Base-by-base conservation (phyloP, 2,329 filamentous ascomycete genomes). In the Rhinocladiella mackenziei region DNA sequence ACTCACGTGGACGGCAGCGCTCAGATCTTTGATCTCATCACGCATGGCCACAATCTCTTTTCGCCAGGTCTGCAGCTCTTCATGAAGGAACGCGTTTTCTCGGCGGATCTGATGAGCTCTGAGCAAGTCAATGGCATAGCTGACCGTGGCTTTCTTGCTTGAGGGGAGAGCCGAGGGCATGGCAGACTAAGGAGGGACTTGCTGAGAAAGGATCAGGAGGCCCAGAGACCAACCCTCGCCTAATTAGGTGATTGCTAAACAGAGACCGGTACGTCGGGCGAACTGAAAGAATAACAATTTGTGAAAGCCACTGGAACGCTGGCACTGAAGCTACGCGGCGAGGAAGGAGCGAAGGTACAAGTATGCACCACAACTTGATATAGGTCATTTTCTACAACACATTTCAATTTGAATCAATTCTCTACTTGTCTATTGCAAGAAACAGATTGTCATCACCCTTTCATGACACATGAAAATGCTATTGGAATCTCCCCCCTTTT, bases 381-480 rank as follows among this genome's bases (percentile, higher is more conserved):
- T n/a, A n/a, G n/a, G n/a, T n/a, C n/a, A n/a, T n/a, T n/a, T n/a
- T n/a, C n/a, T n/a, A n/a, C n/a, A n/a, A n/a, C n/a, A n/a, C n/a
- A n/a, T 45, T 43, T 38, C 26, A 39, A 31, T 43, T 41, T 39
- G 34, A 34, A 43, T 37, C 32, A 35, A 35, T 39, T 48, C 46
- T 53, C 50, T 52, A 55, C 39, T 40, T 44, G 46, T 53, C 52
- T 55, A 55, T 55, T 17, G 40, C 28, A 38, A 47, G 29, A 41
- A 48, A 43, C 45, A 47, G 28, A 44, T 48, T 36, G 44, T 46
- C 37, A 45, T 51, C 51, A 44, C 53, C 34, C 40, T 18, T 42
- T 56, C 53, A 37, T 56, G 30, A 44, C 53, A 54, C 51, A 45
- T 56, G 41, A 49, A 46, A 54, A 50, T 46, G 48, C 43, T 35